phyloP scores from a whole-genome alignment of 2,329 filamentous ascomycete genomes.

The Aureobasidium sp. region DNA sequence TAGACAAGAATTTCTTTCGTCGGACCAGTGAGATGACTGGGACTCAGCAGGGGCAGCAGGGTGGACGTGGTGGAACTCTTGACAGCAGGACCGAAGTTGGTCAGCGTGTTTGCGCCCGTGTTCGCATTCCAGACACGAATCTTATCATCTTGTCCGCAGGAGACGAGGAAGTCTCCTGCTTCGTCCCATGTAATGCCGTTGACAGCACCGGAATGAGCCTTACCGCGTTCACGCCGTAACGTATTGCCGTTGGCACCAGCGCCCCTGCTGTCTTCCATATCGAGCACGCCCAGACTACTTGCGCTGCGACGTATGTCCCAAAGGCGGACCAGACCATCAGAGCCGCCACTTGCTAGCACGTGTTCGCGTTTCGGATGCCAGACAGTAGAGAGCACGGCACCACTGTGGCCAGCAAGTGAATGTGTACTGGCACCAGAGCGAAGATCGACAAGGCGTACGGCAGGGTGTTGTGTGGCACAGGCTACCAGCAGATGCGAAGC shows the following conservation, averaged over 20 bases:
- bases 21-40: slow-evolving; percentile 49
- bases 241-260: slow-evolving; percentile 33
- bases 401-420: slow-evolving; percentile 43
- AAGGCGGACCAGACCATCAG: slow-evolving; percentile 73
- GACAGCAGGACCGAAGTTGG: slow-evolving; percentile 76
- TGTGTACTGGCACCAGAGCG: slow-evolving; percentile 65
- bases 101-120: slow-evolving; percentile 77
- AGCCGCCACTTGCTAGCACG: slow-evolving; percentile 74
- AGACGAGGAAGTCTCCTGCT: slow-evolving; percentile 68
- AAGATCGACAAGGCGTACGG: slow-evolving; percentile 78
- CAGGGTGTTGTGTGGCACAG: slow-evolving; percentile 78
- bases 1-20: slow-evolving; percentile 66
- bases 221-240: slow-evolving; percentile 34
- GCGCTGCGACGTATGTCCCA: slow-evolving; percentile 83
- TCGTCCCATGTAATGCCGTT: slow-evolving; percentile 83
- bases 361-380: slow-evolving; percentile 82
- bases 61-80: slow-evolving; percentile 54
- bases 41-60: slow-evolving; percentile 46
- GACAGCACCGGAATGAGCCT: slow-evolving; percentile 72
- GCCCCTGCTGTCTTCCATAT: slow-evolving; percentile 67
- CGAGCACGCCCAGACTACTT: slow-evolving; percentile 67
- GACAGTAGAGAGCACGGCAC: slow-evolving; percentile 53
- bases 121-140: slow-evolving; percentile 81
- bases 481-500: slow-evolving; percentile 72
- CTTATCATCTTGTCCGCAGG: slow-evolving; percentile 73